These are phyloP conservation scores for Spergularia marina DNA, from an alignment of 148 eudicot genomes.

Conservation along the genomic window DNA sequence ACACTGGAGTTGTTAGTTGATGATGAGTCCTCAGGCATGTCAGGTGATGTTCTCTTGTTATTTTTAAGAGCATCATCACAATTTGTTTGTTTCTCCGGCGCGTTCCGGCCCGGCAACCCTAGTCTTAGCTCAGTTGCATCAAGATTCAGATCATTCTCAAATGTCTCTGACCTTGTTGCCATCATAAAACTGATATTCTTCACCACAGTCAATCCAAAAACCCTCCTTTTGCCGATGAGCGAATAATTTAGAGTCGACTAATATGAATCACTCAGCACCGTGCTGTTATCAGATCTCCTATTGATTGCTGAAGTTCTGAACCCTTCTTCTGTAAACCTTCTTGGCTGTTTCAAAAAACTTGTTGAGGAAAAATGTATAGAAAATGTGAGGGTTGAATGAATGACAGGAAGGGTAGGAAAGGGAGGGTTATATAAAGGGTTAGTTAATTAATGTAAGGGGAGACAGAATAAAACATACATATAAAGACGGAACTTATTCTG, in stretches of 20 bases:
- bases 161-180: slow-evolving; percentile 36
- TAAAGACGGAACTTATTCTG: slow-evolving; percentile 36
- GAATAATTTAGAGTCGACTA: background rate
- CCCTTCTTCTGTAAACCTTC: slow-evolving; percentile 3
- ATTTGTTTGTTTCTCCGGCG: slow-evolving; percentile 23
- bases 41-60: slow-evolving; percentile 51
- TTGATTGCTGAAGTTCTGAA: background rate
- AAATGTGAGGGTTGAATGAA: slow-evolving; percentile 27
- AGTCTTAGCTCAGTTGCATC: slow-evolving; percentile 64
- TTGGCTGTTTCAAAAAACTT: slow-evolving; percentile 18
- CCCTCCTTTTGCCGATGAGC: background rate
- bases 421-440: slow-evolving; percentile 18
- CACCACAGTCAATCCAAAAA: slow-evolving; percentile 17
- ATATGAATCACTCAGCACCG: background rate
- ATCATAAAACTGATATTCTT: slow-evolving; percentile 18
- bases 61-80: slow-evolving; percentile 10
- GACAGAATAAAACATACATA: slow-evolving; percentile 46
- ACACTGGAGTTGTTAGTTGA: slow-evolving; percentile 32
- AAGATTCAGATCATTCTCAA: slow-evolving; percentile 38
- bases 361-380: slow-evolving; percentile 16
- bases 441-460: slow-evolving; percentile 22
- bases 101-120: slow-evolving; percentile 56
- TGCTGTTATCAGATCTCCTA: background rate
- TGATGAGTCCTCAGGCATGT: slow-evolving; percentile 31
- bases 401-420: slow-evolving; percentile 26